These are phyloP conservation scores for Linanthus parryae DNA, from an alignment of 148 eudicot species.

Conservation along the genomic window DNA sequence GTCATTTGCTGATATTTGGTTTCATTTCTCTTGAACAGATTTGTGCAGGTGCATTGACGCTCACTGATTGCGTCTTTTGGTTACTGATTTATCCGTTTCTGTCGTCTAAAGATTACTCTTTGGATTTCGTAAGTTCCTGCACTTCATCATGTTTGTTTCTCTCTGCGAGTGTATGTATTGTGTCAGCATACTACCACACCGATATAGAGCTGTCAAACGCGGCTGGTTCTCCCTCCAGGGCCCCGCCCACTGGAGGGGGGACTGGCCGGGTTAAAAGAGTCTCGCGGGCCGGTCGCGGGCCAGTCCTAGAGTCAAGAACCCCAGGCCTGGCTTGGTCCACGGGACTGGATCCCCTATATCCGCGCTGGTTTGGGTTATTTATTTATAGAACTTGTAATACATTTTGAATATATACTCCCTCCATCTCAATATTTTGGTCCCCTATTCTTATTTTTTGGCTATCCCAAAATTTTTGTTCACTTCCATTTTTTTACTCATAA, in stretches of 20 bases:
- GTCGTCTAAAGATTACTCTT: constrained; percentile 21
- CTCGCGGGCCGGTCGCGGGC: not conserved
- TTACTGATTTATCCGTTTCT: constrained; percentile 63
- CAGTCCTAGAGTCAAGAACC: not conserved
- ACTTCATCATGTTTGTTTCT: not conserved
- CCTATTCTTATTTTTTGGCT: too few relatives aligned
- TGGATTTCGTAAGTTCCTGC: constrained; percentile 50
- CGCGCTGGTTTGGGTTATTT: too few relatives aligned
- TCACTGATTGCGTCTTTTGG: constrained; percentile 88
- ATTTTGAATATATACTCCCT: too few relatives aligned
- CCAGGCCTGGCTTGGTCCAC: too few relatives aligned
- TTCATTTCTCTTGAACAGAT: constrained; percentile 29
- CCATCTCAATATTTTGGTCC: too few relatives aligned
- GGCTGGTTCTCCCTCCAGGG: not conserved
- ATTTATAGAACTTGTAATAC: too few relatives aligned
- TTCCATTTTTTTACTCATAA: too few relatives aligned
- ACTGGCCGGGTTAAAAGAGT: too few relatives aligned
- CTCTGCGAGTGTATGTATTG: not conserved
- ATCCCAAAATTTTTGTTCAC: too few relatives aligned
- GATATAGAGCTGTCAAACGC: too few relatives aligned
- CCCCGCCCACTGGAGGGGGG: not conserved
- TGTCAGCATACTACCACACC: not conserved
- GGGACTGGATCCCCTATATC: too few relatives aligned
- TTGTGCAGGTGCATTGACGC: constrained; percentile 75
- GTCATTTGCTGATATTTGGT: not conserved